Evolutionary conservation across 352 stramenopile genomes (phyloP).

Genomic region (Pythium pyrilobum): DNA sequence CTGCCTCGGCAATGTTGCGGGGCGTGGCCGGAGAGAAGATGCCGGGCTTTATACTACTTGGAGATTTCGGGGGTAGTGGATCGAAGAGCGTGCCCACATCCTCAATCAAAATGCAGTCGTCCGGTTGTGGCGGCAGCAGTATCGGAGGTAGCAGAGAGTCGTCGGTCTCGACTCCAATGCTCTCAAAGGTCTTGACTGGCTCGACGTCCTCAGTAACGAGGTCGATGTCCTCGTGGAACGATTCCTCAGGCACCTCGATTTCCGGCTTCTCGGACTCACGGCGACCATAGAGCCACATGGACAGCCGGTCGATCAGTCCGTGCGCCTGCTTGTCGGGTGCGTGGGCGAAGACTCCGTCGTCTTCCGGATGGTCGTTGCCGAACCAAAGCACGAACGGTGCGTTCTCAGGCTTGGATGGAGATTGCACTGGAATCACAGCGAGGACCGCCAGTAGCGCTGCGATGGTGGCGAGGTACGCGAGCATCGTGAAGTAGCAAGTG

Average conservation of each 20-base stretch:
- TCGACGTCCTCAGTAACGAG: neutral
- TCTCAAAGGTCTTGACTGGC: conserved; percentile 37
- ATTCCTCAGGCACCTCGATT: conserved; percentile 1
- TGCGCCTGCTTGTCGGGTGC: neutral
- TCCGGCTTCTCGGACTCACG: conserved; percentile 1
- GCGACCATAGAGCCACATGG: conserved; percentile 5
- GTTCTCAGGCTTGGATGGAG: conserved; percentile 7
- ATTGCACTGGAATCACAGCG: conserved; percentile 35
- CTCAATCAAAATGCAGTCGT: conserved; percentile 1
- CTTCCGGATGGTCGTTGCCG: neutral
- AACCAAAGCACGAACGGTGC: conserved; percentile 35
- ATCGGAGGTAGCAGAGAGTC: conserved; percentile 15
- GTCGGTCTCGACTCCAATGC: conserved; percentile 38
- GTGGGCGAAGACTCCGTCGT: neutral
- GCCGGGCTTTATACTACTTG: conserved; percentile 5
- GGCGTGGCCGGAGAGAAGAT: conserved; percentile 11
- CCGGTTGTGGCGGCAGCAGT: neutral
- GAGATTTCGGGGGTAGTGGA: neutral
- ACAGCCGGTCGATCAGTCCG: conserved; percentile 17
- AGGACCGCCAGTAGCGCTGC: conserved; percentile 32
- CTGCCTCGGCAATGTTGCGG: neutral
- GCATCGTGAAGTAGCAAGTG: conserved; percentile 39
- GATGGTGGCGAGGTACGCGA: conserved; percentile 28
- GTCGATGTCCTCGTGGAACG: conserved; percentile 25
- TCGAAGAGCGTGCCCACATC: conserved; percentile 13